A percentile compares a stretch with the other conserved stretches of the same genome.
These are phyloP conservation scores for Drechslerella stenobrocha DNA, from an alignment of 2,329 filamentous ascomycete species.

Conservation along the genomic window DNA sequence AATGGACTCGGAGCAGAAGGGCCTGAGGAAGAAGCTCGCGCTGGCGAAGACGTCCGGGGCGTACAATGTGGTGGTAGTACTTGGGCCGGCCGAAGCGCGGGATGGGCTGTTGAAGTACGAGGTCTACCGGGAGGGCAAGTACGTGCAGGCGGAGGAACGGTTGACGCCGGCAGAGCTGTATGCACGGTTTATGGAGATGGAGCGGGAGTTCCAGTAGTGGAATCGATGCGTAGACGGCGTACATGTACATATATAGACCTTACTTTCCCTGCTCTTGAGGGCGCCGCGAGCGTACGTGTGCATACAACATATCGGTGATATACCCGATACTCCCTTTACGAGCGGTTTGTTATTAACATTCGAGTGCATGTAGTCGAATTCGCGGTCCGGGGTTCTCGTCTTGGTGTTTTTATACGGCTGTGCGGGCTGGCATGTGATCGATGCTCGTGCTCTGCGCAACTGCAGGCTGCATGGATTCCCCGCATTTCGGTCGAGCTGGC, in stretches of 20 bases:
- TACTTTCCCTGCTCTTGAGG: too few relatives aligned
- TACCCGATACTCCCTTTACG: too few relatives aligned
- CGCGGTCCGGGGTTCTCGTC: not conserved
- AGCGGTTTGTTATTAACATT: too few relatives aligned
- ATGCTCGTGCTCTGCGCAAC: not conserved
- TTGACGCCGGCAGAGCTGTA: conserved; percentile 49
- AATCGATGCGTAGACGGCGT: too few relatives aligned
- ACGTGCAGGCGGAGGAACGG: conserved; percentile 20
- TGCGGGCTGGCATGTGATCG: not conserved
- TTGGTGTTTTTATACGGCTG: not conserved
- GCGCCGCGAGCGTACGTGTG: too few relatives aligned
- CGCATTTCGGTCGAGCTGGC: too few relatives aligned
- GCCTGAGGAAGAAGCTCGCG: conserved; percentile 69
- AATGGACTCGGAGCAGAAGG: conserved; percentile 65
- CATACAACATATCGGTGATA: too few relatives aligned
- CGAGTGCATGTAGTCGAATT: too few relatives aligned
- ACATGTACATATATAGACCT: too few relatives aligned
- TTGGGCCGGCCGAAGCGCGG: conserved; percentile 69
- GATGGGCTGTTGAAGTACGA: conserved; percentile 62
- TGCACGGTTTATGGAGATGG: conserved; percentile 49
- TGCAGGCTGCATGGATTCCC: too few relatives aligned
- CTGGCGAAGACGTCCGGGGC: conserved; percentile 70
- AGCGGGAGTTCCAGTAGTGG: conserved; percentile 44
- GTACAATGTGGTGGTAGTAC: conserved; percentile 73
- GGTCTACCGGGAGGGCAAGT: conserved; percentile 29